Evolutionary conservation across 2,329 filamentous ascomycete genomes (phyloP).

Genomic region (Ceratocystiopsis brevicomis): DNA sequence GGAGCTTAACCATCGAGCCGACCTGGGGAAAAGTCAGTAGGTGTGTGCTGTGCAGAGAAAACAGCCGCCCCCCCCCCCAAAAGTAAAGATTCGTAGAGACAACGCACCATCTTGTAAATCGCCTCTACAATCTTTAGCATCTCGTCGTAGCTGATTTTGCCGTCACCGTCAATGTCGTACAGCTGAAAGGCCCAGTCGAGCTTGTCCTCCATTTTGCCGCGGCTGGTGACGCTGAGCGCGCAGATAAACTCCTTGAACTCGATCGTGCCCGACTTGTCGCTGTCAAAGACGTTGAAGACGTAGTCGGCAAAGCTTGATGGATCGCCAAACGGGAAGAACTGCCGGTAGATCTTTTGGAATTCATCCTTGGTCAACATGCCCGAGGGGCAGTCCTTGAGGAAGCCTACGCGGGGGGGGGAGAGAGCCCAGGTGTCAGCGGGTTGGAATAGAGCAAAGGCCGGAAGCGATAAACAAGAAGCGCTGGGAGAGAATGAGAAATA

Average conservation of each 20-base stretch:
- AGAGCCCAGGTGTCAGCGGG: not conserved
- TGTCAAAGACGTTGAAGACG: slow-evolving; percentile 97
- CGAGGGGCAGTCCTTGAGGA: slow-evolving; percentile 93
- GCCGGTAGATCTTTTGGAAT: slow-evolving; percentile 98
- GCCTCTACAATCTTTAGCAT: slow-evolving; percentile 98
- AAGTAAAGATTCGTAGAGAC: not conserved
- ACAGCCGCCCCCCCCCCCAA: no score
- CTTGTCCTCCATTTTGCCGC: slow-evolving; percentile 98
- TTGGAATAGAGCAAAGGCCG: not conserved
- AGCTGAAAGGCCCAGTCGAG: slow-evolving; percentile 98
- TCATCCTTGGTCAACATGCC: slow-evolving; percentile 96
- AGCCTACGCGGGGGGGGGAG: slow-evolving; percentile 39
- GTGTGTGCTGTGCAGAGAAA: not conserved
- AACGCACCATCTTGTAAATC: slow-evolving; percentile 91
- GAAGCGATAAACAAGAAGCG: not conserved
- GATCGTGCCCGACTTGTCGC: slow-evolving; percentile 90
- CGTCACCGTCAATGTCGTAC: slow-evolving; percentile 97
- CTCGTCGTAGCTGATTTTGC: slow-evolving; percentile 97
- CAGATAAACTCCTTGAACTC: slow-evolving; percentile 99
- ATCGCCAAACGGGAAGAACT: slow-evolving; percentile 98
- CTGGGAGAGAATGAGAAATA: slow-evolving; percentile 22
- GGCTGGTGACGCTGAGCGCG: slow-evolving; percentile 85
- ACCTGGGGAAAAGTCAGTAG: slow-evolving; percentile 38
- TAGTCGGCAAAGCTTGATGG: slow-evolving; percentile 96
- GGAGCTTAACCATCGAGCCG: slow-evolving; percentile 96